Percentiles rank a stretch among this genome's conserved stretches.
These are phyloP conservation scores for Termitomyces sp. DNA, from an alignment of 1,284 basidiomycete species.

Conservation along the genomic window DNA sequence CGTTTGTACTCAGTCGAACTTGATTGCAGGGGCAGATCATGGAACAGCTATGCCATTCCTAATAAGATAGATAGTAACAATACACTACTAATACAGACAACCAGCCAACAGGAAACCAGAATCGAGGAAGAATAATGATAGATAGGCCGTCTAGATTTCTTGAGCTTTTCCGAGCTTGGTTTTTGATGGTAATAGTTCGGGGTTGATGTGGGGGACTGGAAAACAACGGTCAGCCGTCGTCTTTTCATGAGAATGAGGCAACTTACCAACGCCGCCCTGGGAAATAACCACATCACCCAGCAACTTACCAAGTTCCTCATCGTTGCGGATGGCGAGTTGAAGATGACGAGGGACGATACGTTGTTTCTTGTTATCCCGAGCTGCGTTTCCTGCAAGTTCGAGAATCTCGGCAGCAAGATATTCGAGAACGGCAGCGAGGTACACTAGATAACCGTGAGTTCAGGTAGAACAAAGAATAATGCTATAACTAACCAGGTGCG, in stretches of 20 bases:
- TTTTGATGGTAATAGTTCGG: constrained; percentile 46
- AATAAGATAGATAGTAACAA: constrained; percentile 11
- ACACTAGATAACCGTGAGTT: constrained; percentile 45
- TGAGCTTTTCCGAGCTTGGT: constrained; percentile 35
- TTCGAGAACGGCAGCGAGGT: constrained; percentile 72
- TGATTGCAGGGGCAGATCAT: no score
- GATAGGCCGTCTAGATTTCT: constrained; percentile 26
- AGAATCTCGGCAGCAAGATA: constrained; percentile 86
- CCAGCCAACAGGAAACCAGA: background rate
- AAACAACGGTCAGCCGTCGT: background rate
- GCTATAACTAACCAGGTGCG: constrained; percentile 58
- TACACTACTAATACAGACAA: constrained; percentile 16
- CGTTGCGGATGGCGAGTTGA: constrained; percentile 87
- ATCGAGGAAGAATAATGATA: background rate
- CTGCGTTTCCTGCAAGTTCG: constrained; percentile 82
- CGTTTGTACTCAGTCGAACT: no score
- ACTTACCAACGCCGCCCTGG: constrained; percentile 75
- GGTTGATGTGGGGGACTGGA: constrained; percentile 16
- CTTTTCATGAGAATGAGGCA: constrained; percentile 23
- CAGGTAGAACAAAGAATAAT: background rate
- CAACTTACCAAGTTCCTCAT: constrained; percentile 76
- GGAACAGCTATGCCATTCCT: background rate
- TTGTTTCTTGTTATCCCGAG: constrained; percentile 79
- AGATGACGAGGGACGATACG: constrained; percentile 91
- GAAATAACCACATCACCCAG: constrained; percentile 85